Conservation (phyloP, 2,329 filamentous ascomycete genomes). For the Colletotrichum zoysiae region DNA sequence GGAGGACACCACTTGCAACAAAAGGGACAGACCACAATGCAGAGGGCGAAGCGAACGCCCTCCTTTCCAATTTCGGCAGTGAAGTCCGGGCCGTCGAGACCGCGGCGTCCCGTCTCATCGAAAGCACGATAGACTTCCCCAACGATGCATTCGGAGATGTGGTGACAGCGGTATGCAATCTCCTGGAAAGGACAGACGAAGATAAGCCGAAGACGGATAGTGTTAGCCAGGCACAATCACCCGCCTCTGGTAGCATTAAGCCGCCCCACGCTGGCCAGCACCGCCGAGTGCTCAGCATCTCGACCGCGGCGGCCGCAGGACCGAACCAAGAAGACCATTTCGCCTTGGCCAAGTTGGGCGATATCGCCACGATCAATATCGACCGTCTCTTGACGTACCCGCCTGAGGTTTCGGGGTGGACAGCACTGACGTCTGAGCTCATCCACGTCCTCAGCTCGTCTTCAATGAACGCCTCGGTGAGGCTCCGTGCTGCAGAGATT, state of each 20-base stretch:
- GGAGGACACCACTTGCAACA: conserved; percentile 62
- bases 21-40: conserved; percentile 61
- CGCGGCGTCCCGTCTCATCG: conserved; percentile 86
- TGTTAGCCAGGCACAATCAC: conserved; percentile 53
- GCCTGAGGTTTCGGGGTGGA: conserved; percentile 81
- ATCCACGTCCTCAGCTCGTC: conserved; percentile 63
- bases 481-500: conserved; percentile 73
- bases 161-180: conserved; percentile 78
- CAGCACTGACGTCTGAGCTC: conserved; percentile 69
- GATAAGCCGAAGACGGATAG: conserved; percentile 46
- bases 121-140: conserved; percentile 92
- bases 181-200: conserved; percentile 65
- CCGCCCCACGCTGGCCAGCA: conserved; percentile 55
- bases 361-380: conserved; percentile 80
- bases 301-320: conserved; percentile 57
- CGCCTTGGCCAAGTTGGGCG: conserved; percentile 79
- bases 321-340: conserved; percentile 74
- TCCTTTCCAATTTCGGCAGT: conserved; percentile 76
- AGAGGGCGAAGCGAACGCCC: conserved; percentile 63
- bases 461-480: conserved; percentile 63
- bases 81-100: conserved; percentile 92
- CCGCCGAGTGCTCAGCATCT: conserved; percentile 62
- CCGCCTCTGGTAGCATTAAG: conserved; percentile 49
- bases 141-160: conserved; percentile 85
- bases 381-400: conserved; percentile 77